Evolutionary conservation across 768 basidiomycete genomes (phyloP), one percentile per base, ranked within the genome.

Genomic region (Chalciporus piperatus): DNA sequence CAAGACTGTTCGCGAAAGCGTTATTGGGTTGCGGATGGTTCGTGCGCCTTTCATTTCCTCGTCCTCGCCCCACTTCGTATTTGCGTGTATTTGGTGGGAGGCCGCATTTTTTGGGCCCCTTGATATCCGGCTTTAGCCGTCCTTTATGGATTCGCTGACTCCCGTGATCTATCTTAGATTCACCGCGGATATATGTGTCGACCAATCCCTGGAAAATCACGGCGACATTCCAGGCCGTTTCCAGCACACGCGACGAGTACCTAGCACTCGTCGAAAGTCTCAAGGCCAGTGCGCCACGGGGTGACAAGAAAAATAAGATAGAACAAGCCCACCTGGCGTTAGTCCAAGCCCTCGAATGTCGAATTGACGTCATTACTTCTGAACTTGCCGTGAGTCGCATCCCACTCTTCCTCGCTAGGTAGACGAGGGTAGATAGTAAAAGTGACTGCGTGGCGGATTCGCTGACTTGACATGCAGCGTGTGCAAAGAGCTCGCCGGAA

Each of bases 151-250:
- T 64, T 60, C 54, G 67, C 69, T 70, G 62, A 71, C 69, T 54
- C 50, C 59, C 50, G 56, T 52, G 58, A 60, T 68, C 56, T 59
- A 68, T 68, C 66, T 67, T 62, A 93, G 91, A 90, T 74, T 92
- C 92, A 42, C 89, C 91, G 22, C 83, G 92, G 53, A 71, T 93
- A 47, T 94, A 90, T 63, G 72, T 80, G 35, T 92, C 91, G 30
- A 89, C 87, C 13, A 94, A 94, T 68, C 92, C 92, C 19, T 94
- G 89, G 90, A 94, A 92, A 73, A 84, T 85, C 39, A 82, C 84
- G 9, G 84, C 89, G 28, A 85, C 85, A 14, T 88, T 93, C 61
- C 77, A 84, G 59, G 76, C 84, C 11, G 70, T 87, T 47, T 80
- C 87, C 13, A 85, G 87, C 4, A 85, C 87, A 13, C 77, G 78